Base-by-base conservation (phyloP, 2,329 filamentous ascomycete species). In the Herpotrichia juniperi region DNA sequence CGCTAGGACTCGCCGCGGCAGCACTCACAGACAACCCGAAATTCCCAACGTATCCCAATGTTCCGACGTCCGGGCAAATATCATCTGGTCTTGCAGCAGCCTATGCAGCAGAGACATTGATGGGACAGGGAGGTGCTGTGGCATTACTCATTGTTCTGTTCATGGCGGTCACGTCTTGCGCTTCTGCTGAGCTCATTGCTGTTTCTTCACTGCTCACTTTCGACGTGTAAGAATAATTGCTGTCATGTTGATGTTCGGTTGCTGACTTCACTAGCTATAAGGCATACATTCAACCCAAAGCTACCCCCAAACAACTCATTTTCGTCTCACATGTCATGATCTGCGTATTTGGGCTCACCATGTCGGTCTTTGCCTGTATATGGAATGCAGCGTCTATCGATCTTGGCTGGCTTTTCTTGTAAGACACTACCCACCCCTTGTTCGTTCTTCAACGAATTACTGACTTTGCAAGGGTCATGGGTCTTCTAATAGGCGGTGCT, bases 1-100 rank as follows among this genome's bases (percentile, higher is more conserved):
- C 77, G 1, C 64, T 81, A 48, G 78, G 79, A 11, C 69, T 81
- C 2, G 69, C 73, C 14, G 77, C 76, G 0, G 74, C 74, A 1
- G 79, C 77, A 6, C 67, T 80, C n/a, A 76, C 72, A 3, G 64
- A 73, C 47, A 73, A 74, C 22, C 75, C 76, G 1, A 59, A 58
- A 3, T 80, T 78, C 43, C 78, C 77, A 6, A 79, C 77, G 0
- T 78, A 74, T 49, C 75, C 74, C 2, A 59, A 35, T 16, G 28
- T 31, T 22, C 43, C 43, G 14, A 66, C 60, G 2, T 57, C 58
- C 11, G 53, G 52, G 2, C 64, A 70, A 17, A 68, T 71, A 7
- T 65, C 62, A 0, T 61, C 66, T 6, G 68, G 67, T 1, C 59
- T 72, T 7, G 62, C 67, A 1, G 62, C 65, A 8, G 64, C 68